Percentiles rank a stretch among this genome's conserved stretches.
phyloP scores from a whole-genome alignment of 257 asterid species.

The Solanum pimpinellifolium region DNA sequence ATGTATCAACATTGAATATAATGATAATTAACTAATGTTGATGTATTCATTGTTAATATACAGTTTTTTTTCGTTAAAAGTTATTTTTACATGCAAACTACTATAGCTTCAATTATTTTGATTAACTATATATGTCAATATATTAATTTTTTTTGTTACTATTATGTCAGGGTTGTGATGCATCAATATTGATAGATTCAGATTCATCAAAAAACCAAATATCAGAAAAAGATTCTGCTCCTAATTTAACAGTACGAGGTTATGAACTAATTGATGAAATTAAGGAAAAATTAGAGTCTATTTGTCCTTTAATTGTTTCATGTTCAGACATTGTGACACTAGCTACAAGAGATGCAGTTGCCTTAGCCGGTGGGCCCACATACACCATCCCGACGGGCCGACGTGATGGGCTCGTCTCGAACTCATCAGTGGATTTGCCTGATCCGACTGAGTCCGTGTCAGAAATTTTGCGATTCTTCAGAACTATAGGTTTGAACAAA shows the following conservation, averaged over 20 bases:
- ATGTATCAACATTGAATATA: too few relatives aligned
- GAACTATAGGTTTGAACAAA: conserved; percentile 26
- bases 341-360: conserved; percentile 67
- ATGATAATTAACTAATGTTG: too few relatives aligned
- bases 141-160: not conserved
- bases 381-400: conserved; percentile 48
- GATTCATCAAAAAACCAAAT: not conserved
- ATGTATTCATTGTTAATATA: too few relatives aligned
- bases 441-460: conserved; percentile 25
- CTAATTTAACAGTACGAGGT: conserved; percentile 22
- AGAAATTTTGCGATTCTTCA: conserved; percentile 19
- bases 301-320: conserved; percentile 51
- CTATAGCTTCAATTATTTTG: not conserved
- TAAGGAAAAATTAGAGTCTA: conserved; percentile 40
- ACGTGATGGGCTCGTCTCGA: conserved; percentile 49
- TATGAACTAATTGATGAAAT: conserved; percentile 59
- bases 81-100: not conserved
- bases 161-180: conserved; percentile 27
- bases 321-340: conserved; percentile 67
- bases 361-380: conserved; percentile 51
- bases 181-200: conserved; percentile 24
- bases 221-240: conserved; percentile 19
- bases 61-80: too few relatives aligned
- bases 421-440: conserved; percentile 35
- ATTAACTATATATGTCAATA: not conserved